phyloP scores from a whole-genome alignment of 1,284 basidiomycete genomes.

The Cryptococcus amylolentus region DNA sequence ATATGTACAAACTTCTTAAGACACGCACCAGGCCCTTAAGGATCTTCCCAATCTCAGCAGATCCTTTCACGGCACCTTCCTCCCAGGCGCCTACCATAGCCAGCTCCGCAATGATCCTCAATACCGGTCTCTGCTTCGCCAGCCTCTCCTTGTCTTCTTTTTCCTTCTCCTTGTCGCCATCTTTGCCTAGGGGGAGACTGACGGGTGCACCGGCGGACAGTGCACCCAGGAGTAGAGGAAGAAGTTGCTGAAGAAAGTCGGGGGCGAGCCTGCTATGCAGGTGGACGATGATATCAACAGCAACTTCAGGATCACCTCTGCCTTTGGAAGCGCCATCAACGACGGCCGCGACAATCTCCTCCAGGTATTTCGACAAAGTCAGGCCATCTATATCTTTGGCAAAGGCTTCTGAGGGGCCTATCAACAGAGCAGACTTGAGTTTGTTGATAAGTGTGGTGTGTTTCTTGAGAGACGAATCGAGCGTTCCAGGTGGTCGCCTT shows the following conservation, averaged over 20 bases:
- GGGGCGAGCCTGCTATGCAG: slow-evolving; percentile 81
- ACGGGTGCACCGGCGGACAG: slow-evolving; percentile 52
- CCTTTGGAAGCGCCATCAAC: slow-evolving; percentile 81
- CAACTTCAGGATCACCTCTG: slow-evolving; percentile 81
- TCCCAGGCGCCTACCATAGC: slow-evolving; percentile 67
- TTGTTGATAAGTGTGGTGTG: slow-evolving; percentile 91
- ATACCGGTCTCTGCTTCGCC: slow-evolving; percentile 72
- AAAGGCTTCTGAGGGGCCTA: slow-evolving; percentile 61
- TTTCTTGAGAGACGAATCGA: slow-evolving; percentile 89
- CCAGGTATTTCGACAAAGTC: slow-evolving; percentile 90
- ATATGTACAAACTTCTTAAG: background rate
- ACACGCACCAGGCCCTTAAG: slow-evolving; percentile 61
- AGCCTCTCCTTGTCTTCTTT: slow-evolving; percentile 85
- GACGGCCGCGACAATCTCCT: slow-evolving; percentile 84
- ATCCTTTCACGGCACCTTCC: slow-evolving; percentile 60
- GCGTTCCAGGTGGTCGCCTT: slow-evolving; percentile 45
- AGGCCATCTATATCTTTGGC: slow-evolving; percentile 86
- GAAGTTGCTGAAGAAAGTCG: slow-evolving; percentile 70
- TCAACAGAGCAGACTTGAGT: slow-evolving; percentile 56
- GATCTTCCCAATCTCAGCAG: slow-evolving; percentile 74
- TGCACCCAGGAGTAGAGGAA: slow-evolving; percentile 62
- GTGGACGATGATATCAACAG: slow-evolving; percentile 87
- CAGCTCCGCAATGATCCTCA: slow-evolving; percentile 84
- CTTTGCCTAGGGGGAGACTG: slow-evolving; percentile 21
- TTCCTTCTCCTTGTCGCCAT: slow-evolving; percentile 67